Evolutionary conservation across 1,284 basidiomycete species (phyloP).

Genomic region (Cryptococcus sp.): DNA sequence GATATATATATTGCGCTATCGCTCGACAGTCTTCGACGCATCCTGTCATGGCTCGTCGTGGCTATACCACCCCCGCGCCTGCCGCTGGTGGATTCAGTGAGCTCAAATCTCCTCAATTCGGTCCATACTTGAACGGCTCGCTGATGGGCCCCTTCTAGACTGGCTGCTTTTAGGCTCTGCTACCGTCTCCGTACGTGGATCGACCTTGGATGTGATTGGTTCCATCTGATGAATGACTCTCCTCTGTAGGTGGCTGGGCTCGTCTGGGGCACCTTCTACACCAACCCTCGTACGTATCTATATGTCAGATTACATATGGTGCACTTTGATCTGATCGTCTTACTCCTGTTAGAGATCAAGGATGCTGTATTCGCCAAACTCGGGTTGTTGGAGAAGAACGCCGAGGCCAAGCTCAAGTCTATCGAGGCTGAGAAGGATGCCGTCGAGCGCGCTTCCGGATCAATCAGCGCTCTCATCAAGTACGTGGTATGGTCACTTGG

Average conservation of each 20-base stretch:
- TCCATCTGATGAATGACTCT: not conserved
- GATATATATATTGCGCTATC: not conserved
- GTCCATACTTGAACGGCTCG: not conserved
- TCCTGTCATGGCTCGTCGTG: constrained; percentile 2
- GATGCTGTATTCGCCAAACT: constrained; percentile 2
- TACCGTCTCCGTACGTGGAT: constrained; percentile 33
- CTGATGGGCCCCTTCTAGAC: constrained; percentile 22
- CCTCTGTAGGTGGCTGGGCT: constrained; percentile 29
- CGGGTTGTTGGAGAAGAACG: constrained; percentile 25
- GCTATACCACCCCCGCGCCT: constrained; percentile 28
- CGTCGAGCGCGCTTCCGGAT: constrained; percentile 19
- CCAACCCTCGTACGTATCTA: constrained; percentile 17
- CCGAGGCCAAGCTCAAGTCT: constrained; percentile 21
- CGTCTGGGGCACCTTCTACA: constrained; percentile 39
- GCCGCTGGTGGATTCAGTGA: constrained; percentile 25
- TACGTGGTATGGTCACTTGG: constrained; percentile 17
- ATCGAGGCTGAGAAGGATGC: constrained; percentile 29
- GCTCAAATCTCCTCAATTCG: not conserved
- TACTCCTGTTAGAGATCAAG: constrained; percentile 12
- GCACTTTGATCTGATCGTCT: not conserved
- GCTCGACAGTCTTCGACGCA: not conserved
- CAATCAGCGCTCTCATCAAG: constrained; percentile 33
- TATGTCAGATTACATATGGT: not conserved
- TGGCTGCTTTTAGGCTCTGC: constrained; percentile 31
- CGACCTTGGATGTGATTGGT: not conserved